These are phyloP conservation scores for Phytophthora citrophthora DNA, from an alignment of 352 stramenopile genomes.

Conservation along the genomic window DNA sequence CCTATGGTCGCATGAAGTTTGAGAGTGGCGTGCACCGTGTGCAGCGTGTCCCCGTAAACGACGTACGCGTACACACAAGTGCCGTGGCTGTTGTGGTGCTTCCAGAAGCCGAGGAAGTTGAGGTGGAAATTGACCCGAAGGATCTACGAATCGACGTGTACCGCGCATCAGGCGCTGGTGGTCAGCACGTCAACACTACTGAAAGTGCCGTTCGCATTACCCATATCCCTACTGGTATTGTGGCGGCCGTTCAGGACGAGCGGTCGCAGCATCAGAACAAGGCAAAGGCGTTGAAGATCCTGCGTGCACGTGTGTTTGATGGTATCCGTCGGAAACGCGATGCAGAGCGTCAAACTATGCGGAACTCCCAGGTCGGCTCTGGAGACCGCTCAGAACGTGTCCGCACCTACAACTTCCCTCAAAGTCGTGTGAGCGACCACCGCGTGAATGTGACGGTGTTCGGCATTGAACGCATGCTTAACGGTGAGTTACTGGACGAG, in stretches of 20 bases:
- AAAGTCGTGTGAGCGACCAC: slow-evolving; percentile 97
- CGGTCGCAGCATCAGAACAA: slow-evolving; percentile 99
- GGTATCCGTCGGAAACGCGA: slow-evolving; percentile 84
- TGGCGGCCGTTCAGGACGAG: slow-evolving; percentile 93
- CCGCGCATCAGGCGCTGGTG: slow-evolving; percentile 95
- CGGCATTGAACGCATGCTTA: slow-evolving; percentile 91
- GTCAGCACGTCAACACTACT: slow-evolving; percentile 99
- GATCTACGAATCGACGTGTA: slow-evolving; percentile 99
- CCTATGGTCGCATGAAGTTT: slow-evolving; percentile 98
- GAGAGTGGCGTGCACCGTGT: slow-evolving; percentile 98
- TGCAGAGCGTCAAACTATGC: slow-evolving; percentile 63
- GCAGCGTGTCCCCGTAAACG: slow-evolving; percentile 97
- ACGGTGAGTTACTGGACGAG: slow-evolving; percentile 89
- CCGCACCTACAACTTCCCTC: slow-evolving; percentile 98
- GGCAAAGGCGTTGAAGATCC: slow-evolving; percentile 97
- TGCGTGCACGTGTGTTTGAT: slow-evolving; percentile 96
- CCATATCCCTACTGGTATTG: slow-evolving; percentile 96
- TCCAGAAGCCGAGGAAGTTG: slow-evolving; percentile 88
- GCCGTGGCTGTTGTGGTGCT: slow-evolving; percentile 98
- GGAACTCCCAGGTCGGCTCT: slow-evolving; percentile 93
- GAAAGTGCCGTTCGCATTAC: slow-evolving; percentile 97
- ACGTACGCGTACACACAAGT: slow-evolving; percentile 97
- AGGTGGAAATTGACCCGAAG: slow-evolving; percentile 92
- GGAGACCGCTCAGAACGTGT: slow-evolving; percentile 97
- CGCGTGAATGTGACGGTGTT: slow-evolving; percentile 90